phyloP scores from a whole-genome alignment of 495 filamentous ascomycete genomes.

The Stereocaulon alpinum region DNA sequence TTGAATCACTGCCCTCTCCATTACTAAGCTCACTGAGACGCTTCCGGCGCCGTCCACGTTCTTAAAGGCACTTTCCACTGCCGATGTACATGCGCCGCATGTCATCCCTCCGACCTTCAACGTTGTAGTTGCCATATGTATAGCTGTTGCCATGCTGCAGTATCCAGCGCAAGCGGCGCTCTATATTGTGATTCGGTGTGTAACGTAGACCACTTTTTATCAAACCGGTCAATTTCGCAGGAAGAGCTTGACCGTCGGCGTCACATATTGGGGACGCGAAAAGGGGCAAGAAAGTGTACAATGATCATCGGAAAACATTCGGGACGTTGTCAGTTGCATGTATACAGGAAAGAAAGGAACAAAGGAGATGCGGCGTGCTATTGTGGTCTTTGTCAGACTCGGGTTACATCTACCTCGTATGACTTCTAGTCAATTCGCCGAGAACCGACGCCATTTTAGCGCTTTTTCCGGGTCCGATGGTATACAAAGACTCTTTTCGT shows the following conservation, averaged over 20 bases:
- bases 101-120: slow-evolving; percentile 89
- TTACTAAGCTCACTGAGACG: slow-evolving; percentile 83
- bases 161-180: not conserved
- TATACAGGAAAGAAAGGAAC: not conserved
- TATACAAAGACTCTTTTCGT: too few species aligned
- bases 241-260: not conserved
- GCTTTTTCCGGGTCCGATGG: too few species aligned
- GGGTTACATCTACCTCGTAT: too few species aligned
- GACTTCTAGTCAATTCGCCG: not conserved
- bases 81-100: slow-evolving; percentile 82
- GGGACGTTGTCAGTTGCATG: not conserved
- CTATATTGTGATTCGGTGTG: not conserved
- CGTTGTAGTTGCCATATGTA: slow-evolving; percentile 81
- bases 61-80: slow-evolving; percentile 77
- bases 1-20: slow-evolving; percentile 81
- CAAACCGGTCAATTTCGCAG: not conserved
- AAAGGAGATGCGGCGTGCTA: not conserved
- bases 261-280: slow-evolving; percentile 1
- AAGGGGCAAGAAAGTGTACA: not conserved
- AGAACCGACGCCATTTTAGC: too few species aligned
- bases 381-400: slow-evolving; percentile 11
- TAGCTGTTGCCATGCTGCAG: slow-evolving; percentile 24
- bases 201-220: not conserved
- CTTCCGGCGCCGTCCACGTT: slow-evolving; percentile 65
- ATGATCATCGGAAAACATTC: not conserved